Conservation (phyloP, 2,329 filamentous ascomycete species). For the Colletotrichum sidae region DNA sequence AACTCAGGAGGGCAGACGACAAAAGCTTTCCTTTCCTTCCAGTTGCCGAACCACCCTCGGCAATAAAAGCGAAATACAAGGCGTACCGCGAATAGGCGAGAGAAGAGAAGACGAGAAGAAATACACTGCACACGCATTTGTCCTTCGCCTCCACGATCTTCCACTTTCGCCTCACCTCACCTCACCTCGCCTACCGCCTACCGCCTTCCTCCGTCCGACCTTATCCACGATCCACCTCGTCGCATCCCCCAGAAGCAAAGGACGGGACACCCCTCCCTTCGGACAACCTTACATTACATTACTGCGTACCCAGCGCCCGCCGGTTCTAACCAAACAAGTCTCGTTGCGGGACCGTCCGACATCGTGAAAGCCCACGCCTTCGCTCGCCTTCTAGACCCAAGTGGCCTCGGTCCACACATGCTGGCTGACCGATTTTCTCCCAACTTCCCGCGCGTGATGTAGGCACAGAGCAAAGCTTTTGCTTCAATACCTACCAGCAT, state of each 20-base stretch:
- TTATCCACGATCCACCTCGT: conserved; percentile 18
- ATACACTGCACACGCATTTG: conserved; percentile 13
- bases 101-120: background rate
- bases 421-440: conserved; percentile 9
- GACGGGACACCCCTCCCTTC: conserved; percentile 17
- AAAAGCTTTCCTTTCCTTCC: conserved; percentile 20
- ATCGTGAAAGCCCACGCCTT: conserved; percentile 34
- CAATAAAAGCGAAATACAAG: conserved; percentile 17
- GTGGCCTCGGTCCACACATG: conserved; percentile 35
- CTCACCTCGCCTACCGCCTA: background rate
- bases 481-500: conserved; percentile 16
- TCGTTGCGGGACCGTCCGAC: conserved; percentile 28
- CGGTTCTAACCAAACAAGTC: conserved; percentile 15
- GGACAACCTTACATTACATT: conserved; percentile 17
- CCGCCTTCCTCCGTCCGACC: background rate
- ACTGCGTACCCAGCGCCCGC: conserved; percentile 9
- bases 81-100: background rate
- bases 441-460: conserved; percentile 31
- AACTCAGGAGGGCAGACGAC: conserved; percentile 5
- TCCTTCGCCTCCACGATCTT: conserved; percentile 24
- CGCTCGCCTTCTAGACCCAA: conserved; percentile 30
- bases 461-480: conserved; percentile 27
- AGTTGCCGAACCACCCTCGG: conserved; percentile 20
- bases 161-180: conserved; percentile 1
- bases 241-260: conserved; percentile 18